phyloP scores from a whole-genome alignment of 1,284 basidiomycete species.

The Ustilago sp. region DNA sequence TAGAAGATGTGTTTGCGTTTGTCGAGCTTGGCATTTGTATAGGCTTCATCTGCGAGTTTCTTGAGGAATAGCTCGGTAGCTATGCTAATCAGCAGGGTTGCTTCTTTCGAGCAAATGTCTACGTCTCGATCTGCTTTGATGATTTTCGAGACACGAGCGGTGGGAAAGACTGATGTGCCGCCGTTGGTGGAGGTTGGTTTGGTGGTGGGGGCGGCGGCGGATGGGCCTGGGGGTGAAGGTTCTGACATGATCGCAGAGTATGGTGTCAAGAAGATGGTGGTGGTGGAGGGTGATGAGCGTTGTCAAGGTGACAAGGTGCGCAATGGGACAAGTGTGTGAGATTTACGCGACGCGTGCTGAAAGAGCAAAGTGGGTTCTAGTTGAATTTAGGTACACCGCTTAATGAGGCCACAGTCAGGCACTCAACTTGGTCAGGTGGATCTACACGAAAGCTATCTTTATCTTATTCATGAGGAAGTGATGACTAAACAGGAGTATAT shows the following conservation, averaged over 20 bases:
- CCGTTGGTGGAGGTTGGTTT: constrained; percentile 14
- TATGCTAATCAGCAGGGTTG: constrained; percentile 58
- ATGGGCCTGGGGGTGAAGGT: constrained; percentile 17
- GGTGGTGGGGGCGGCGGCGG: constrained; percentile 15
- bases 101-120: constrained; percentile 64
- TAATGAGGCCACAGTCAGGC: too few relatives aligned
- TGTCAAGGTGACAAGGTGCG: not conserved
- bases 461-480: too few relatives aligned
- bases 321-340: not conserved
- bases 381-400: too few relatives aligned
- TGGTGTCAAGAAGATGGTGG: not conserved
- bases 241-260: not conserved
- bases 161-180: constrained; percentile 54
- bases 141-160: constrained; percentile 56
- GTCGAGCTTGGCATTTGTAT: constrained; percentile 58
- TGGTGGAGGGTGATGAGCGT: not conserved
- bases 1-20: constrained; percentile 61
- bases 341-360: constrained; percentile 43
- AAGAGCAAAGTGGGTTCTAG: not conserved
- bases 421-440: too few relatives aligned
- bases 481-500: too few relatives aligned
- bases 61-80: constrained; percentile 62
- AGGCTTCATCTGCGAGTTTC: constrained; percentile 58
- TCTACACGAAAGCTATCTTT: too few relatives aligned
- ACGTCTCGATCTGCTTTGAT: constrained; percentile 64